Evolutionary conservation across 2,329 filamentous ascomycete genomes (phyloP), one percentile per base, ranked within the genome.

Genomic region (Lecanicillium sp.): DNA sequence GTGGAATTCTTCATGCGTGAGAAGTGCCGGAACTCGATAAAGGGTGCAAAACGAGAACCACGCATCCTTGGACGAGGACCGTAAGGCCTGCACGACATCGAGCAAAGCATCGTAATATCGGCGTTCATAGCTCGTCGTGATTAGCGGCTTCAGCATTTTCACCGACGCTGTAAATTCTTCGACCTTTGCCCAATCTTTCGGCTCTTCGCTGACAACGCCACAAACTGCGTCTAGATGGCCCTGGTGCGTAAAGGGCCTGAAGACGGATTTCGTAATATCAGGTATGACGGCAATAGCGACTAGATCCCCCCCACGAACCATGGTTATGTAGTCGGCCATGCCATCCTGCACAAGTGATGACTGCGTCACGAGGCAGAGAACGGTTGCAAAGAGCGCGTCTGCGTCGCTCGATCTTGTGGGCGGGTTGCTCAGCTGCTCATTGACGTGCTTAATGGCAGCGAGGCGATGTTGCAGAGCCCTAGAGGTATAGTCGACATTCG

Each of bases 271-370:
- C 1, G 42, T 25, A 16, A 45, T 45, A 22, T 45, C 42, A 8
- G 49, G 40, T 16, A 54, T 46, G 15, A 54, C 44, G 9, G 42
- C 37, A 2, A 42, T 43, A 3, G 46, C 43, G 11, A 57, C 45
- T 3, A 55, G 43, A 15, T 46, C 47, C 6, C 49, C 49, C 4
- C 58, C 60, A 18, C 59, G 51, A 7, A 53, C 47, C 50, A 62
- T 59, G 34, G 55, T 47, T 3, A 63, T 33, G 29, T 62, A 65
- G 37, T 65, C 60, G 15, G 44, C 46, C 56, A 65, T 62, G 34
- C 59, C 57, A 9, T 62, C 56, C 2, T 54, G 46, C 49, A 65
- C 52, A 29, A 60, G 55, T 1, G 51, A 53, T 3, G 59, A 53
- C 38, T 64, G 61, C 14, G 60, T 57, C 3, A 54, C 43, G 5